phyloP scores from a whole-genome alignment of 441 rosid genomes.

The Jatropha podagrica region DNA sequence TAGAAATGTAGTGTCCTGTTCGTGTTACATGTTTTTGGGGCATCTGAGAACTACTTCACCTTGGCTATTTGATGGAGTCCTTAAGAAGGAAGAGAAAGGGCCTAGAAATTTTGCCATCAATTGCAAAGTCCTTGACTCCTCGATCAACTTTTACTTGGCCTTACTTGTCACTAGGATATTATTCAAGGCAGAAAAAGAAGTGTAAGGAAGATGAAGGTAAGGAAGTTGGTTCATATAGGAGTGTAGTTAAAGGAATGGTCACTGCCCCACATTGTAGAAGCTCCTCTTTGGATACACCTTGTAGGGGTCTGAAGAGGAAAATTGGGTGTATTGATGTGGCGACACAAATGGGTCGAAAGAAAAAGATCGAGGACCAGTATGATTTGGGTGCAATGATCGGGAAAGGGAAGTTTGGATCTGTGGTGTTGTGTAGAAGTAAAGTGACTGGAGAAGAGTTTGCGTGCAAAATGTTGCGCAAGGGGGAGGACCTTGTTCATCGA shows the following conservation, averaged over 20 bases:
- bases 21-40: conserved; percentile 7
- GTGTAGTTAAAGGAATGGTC: conserved; percentile 61
- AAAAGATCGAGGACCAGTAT: conserved; percentile 65
- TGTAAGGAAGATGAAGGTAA: conserved; percentile 57
- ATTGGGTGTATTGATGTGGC: conserved; percentile 79
- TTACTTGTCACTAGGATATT: conserved; percentile 64
- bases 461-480: conserved; percentile 67
- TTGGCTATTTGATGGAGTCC: conserved; percentile 16
- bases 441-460: conserved; percentile 54
- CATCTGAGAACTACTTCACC: conserved; percentile 14
- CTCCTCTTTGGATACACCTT: conserved; percentile 53
- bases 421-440: conserved; percentile 60
- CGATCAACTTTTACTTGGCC: conserved; percentile 27
- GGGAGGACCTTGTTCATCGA: conserved; percentile 72
- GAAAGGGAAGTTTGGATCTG: conserved; percentile 77
- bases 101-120: conserved; percentile 14
- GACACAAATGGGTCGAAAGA: conserved; percentile 66
- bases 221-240: conserved; percentile 49
- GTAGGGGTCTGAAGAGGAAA: conserved; percentile 85
- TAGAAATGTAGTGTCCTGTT: conserved; percentile 9
- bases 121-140: conserved; percentile 8
- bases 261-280: conserved; percentile 76
- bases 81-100: conserved; percentile 28
- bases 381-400: conserved; percentile 51
- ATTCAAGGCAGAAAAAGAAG: conserved; percentile 59